Evolutionary conservation across 495 filamentous ascomycete species (phyloP).

Genomic region (Bacidia gigantensis): DNA sequence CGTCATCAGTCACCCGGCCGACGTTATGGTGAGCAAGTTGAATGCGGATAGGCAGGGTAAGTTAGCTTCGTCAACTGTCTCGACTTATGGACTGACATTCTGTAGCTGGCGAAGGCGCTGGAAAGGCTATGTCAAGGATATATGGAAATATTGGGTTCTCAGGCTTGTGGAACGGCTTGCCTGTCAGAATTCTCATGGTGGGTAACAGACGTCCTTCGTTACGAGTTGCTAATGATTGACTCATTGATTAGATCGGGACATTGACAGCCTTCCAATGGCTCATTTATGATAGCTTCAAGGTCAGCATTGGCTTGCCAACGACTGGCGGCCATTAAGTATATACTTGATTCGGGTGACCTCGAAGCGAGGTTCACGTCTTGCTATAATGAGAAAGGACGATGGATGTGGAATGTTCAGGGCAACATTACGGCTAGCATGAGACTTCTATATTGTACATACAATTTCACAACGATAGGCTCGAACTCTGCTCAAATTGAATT

Average conservation of each 20-base stretch:
- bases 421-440: too few species aligned
- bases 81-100: not conserved
- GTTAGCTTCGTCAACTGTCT: constrained; percentile 14
- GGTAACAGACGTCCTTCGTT: constrained; percentile 24
- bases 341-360: too few species aligned
- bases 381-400: too few species aligned
- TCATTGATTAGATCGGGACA: constrained; percentile 10
- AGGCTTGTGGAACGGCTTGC: constrained; percentile 57
- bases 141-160: constrained; percentile 60
- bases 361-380: too few species aligned
- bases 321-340: constrained; percentile 16
- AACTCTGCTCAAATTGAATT: too few species aligned
- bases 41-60: constrained; percentile 50
- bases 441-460: too few species aligned
- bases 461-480: too few species aligned
- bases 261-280: constrained; percentile 65
- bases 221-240: not conserved
- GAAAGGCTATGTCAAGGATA: constrained; percentile 47
- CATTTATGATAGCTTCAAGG: constrained; percentile 69
- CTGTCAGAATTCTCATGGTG: constrained; percentile 52
- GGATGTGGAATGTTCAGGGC: too few species aligned
- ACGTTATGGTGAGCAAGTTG: constrained; percentile 63
- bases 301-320: constrained; percentile 20
- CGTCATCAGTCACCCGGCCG: constrained; percentile 48
- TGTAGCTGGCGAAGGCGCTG: constrained; percentile 48